phyloP scores from a whole-genome alignment of 179 eudicot genomes.

The Corrigiola litoralis region DNA sequence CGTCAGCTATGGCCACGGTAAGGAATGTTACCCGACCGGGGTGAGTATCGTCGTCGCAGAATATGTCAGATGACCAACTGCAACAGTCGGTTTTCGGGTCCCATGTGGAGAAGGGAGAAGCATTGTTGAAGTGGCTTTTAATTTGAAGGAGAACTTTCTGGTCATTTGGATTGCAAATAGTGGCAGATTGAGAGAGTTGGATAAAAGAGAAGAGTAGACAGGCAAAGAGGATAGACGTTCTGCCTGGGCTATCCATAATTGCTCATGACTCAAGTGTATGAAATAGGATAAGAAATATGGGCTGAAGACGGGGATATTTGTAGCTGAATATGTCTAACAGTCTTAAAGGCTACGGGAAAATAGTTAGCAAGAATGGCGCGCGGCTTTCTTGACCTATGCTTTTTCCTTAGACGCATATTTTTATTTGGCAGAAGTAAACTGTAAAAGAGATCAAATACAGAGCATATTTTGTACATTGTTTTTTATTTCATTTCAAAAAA shows the following conservation, averaged over 20 bases:
- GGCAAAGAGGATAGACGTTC: not conserved
- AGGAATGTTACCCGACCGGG: not conserved
- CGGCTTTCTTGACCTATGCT: too few relatives aligned
- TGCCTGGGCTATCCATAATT: not conserved
- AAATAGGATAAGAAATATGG: too few relatives aligned
- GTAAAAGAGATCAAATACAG: too few relatives aligned
- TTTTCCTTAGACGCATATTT: too few relatives aligned
- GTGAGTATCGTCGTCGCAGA: not conserved
- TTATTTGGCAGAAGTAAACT: too few relatives aligned
- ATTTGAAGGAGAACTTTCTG: not conserved
- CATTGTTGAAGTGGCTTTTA: not conserved
- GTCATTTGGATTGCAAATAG: not conserved
- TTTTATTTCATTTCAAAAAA: too few relatives aligned
- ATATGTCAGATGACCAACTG: not conserved
- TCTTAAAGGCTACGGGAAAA: too few relatives aligned
- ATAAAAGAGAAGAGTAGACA: not conserved
- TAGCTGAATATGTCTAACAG: not conserved
- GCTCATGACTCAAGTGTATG: not conserved
- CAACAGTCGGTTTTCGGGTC: constrained; percentile 6
- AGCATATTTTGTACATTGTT: too few relatives aligned
- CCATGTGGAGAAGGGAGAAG: not conserved
- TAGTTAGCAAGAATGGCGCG: too few relatives aligned
- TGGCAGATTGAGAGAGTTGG: not conserved
- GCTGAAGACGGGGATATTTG: too few relatives aligned
- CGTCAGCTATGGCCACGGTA: not conserved